Percentiles rank a stretch among this genome's conserved stretches.
phyloP scores from a whole-genome alignment of 345 rosid species.

The Psidium friedrichsthalianum region DNA sequence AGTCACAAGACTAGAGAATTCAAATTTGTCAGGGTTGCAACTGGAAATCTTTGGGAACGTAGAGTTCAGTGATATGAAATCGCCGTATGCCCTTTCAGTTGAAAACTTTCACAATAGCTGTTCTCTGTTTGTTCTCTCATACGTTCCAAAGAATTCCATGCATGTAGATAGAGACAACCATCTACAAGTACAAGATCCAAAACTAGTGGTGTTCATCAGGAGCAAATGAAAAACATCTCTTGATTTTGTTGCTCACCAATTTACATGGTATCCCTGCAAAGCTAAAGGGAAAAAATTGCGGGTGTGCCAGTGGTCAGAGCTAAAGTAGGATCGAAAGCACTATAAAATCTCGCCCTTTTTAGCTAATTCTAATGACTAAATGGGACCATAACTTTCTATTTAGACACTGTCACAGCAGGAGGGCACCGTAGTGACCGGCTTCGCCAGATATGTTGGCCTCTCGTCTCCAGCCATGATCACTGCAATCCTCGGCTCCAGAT shows the following conservation, averaged over 20 bases:
- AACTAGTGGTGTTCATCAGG: neutral
- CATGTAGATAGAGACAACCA: neutral
- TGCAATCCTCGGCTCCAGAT: slow-evolving; percentile 11
- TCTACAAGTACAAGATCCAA: neutral
- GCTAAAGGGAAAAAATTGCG: neutral
- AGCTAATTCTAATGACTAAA: neutral
- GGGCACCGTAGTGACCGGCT: neutral
- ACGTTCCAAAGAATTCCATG: neutral
- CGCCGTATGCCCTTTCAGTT: neutral
- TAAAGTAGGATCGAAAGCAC: neutral
- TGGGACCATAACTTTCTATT: neutral
- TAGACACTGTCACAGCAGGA: neutral
- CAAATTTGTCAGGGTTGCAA: neutral
- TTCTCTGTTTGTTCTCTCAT: neutral
- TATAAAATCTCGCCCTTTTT: neutral
- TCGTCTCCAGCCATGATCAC: slow-evolving; percentile 43
- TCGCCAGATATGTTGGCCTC: slow-evolving; percentile 23
- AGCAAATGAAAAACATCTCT: neutral
- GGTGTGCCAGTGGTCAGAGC: neutral
- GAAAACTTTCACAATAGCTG: neutral
- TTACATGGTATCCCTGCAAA: neutral
- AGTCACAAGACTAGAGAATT: neutral
- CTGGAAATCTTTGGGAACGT: neutral
- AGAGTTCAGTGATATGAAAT: neutral
- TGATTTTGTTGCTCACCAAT: neutral